A percentile compares a stretch with the other conserved stretches of the same genome.
Evolutionary conservation across 306 rosid species (phyloP).

Genomic region (Phaseolus lunatus): DNA sequence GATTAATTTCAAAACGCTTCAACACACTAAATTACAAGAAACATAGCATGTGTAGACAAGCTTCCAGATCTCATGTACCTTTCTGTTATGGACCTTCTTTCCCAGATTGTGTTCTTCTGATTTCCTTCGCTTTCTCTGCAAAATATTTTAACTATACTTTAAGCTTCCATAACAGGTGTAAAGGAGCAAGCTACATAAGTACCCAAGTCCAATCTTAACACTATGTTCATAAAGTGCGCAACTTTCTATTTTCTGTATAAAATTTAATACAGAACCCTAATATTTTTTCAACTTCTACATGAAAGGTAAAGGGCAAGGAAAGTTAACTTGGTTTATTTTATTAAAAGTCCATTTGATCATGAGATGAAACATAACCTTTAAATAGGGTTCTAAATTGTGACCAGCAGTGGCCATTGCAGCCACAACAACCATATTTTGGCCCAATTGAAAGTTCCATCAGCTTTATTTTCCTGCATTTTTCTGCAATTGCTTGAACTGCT

Average conservation of each 20-base stretch:
- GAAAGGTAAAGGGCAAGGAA: slow-evolving; percentile 31
- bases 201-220: slow-evolving; percentile 6
- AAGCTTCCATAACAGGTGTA: slow-evolving; percentile 41
- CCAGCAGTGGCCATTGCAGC: slow-evolving; percentile 35
- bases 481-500: slow-evolving; percentile 23
- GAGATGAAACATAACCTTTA: slow-evolving; percentile 44
- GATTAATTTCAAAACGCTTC: slow-evolving; percentile 31
- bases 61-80: slow-evolving; percentile 64
- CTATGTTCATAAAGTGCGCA: slow-evolving; percentile 22
- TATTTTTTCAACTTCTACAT: slow-evolving; percentile 3
- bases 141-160: slow-evolving; percentile 44
- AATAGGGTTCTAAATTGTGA: slow-evolving; percentile 27
- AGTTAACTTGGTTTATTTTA: slow-evolving; percentile 30
- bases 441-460: slow-evolving; percentile 35
- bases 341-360: neutral
- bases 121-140: slow-evolving; percentile 96
- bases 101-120: slow-evolving; percentile 75
- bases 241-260: slow-evolving; percentile 21
- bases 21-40: slow-evolving; percentile 32
- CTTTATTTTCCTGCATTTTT: slow-evolving; percentile 33
- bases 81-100: slow-evolving; percentile 75
- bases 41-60: slow-evolving; percentile 25
- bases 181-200: slow-evolving; percentile 17
- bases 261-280: neutral
- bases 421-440: slow-evolving; percentile 43